phyloP scores from a whole-genome alignment of 1,139 yeast species.

The Candida sp. region DNA sequence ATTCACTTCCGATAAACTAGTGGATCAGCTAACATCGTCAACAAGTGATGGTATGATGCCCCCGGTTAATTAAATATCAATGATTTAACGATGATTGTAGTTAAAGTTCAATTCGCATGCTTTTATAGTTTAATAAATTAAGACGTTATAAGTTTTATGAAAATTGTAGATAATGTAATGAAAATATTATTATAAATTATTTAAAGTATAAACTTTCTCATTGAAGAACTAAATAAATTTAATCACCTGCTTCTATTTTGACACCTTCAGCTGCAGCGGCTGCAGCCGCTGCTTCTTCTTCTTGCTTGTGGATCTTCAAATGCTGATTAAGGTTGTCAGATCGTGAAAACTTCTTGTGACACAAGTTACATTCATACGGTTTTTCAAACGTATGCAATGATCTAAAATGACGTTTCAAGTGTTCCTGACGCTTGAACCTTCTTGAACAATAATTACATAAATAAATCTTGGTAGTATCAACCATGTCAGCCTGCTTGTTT shows the following conservation, averaged over 20 bases:
- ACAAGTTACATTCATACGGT: conserved; percentile 69
- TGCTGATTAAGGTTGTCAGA: conserved; percentile 77
- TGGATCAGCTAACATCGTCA: conserved; percentile 12
- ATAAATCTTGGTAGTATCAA: conserved; percentile 39
- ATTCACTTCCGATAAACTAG: conserved; percentile 16
- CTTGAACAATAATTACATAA: conserved; percentile 52
- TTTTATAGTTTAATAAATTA: neutral
- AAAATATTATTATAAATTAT: no score
- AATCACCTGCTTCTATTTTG: neutral
- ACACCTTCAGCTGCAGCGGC: conserved; percentile 3
- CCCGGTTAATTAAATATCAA: neutral
- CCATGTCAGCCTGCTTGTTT: conserved; percentile 43
- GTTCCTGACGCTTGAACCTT: conserved; percentile 76
- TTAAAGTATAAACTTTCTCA: neutral
- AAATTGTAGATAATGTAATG: neutral
- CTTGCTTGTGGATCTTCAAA: conserved; percentile 61
- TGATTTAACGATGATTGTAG: neutral
- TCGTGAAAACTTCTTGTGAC: conserved; percentile 72
- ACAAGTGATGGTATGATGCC: neutral
- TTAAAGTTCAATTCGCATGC: neutral
- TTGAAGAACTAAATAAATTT: neutral
- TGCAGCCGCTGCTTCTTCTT: conserved; percentile 16
- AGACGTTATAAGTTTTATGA: neutral
- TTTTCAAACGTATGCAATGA: conserved; percentile 73
- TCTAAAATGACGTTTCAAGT: conserved; percentile 71